Base-by-base conservation (phyloP, 345 rosid species). In the Eutrema yunnanense region DNA sequence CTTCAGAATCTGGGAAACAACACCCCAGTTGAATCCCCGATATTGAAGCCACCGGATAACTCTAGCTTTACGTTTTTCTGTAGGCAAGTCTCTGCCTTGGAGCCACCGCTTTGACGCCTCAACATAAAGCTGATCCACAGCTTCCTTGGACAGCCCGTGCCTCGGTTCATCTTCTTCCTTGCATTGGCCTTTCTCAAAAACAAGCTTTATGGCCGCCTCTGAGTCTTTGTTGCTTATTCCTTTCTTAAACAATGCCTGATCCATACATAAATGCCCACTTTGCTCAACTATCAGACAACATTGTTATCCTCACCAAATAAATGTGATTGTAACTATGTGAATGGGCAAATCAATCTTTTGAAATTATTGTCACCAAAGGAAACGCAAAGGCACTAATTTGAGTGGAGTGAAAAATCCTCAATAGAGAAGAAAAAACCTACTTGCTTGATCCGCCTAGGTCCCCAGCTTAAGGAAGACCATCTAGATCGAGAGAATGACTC, bases 381-480 rank as follows among this genome's bases (percentile, higher is more conserved):
- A 36, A 65, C 3, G 19, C 43, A 48, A 49, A 48, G 12, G 26
- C 69, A 44, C 14, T 62, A 29, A 42, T 29, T 26, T 9, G 12
- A 22, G 27, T 36, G 12, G 37, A 48, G 69, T 65, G 32, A 50
- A 47, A 32, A 13, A 6, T 6, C 9, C 58, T 5, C 8, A 46
- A 14, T 12, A 57, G 56, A 40, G 42, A 49, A 58, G 30, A 4
- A 64, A 44, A 6, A 37, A 43, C 88, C 67, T 89, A 90, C 97
- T 80, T 86, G 95, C 78, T 90, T 94, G 74, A 91, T 89, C 62
- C 94, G 85, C 79, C 82, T 81, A 49, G 96, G 98, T 60, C 97
- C 97, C 97, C 98, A 94, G 69, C 84, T 84, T 44, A 84, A 84
- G 13, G 94, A 84, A 77, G 95, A 88, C 94, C 94, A 90, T 81